Conservation (phyloP, 2,329 filamentous ascomycete species). For the Onygena corvina region DNA sequence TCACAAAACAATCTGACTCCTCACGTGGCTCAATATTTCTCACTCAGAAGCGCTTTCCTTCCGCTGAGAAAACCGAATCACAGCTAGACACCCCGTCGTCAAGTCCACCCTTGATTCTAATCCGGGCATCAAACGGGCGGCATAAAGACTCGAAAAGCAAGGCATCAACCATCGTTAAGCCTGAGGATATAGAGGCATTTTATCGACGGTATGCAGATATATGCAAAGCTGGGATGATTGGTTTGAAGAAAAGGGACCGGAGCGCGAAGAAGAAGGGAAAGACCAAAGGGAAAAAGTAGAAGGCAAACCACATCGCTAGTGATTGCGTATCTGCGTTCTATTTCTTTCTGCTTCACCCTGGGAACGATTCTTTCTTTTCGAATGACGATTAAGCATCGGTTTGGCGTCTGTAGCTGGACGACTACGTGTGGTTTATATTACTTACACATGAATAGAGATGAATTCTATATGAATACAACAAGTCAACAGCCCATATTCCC, state of each 20-base stretch:
- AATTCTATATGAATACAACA: background rate
- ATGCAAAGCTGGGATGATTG: slow-evolving; percentile 78
- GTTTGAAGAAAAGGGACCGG: slow-evolving; percentile 83
- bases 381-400: slow-evolving; percentile 6
- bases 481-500: background rate
- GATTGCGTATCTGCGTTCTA: background rate
- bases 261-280: slow-evolving; percentile 72
- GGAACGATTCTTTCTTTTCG: background rate
- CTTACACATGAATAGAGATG: background rate
- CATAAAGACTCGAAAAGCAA: slow-evolving; percentile 55
- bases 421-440: background rate
- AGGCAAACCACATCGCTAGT: background rate
- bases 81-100: slow-evolving; percentile 21
- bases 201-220: slow-evolving; percentile 78
- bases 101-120: slow-evolving; percentile 56
- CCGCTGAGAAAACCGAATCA: slow-evolving; percentile 38
- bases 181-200: slow-evolving; percentile 64
- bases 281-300: slow-evolving; percentile 56
- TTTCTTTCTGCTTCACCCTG: no score
- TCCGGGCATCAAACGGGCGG: slow-evolving; percentile 75
- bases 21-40: slow-evolving; percentile 35
- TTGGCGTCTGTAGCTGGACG: slow-evolving; percentile 8
- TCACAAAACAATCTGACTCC: slow-evolving; percentile 30
- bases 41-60: slow-evolving; percentile 31
- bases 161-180: slow-evolving; percentile 69